These are phyloP conservation scores for Nelumbo lutea DNA, from an alignment of 164 flowering plant genomes.

Conservation along the genomic window DNA sequence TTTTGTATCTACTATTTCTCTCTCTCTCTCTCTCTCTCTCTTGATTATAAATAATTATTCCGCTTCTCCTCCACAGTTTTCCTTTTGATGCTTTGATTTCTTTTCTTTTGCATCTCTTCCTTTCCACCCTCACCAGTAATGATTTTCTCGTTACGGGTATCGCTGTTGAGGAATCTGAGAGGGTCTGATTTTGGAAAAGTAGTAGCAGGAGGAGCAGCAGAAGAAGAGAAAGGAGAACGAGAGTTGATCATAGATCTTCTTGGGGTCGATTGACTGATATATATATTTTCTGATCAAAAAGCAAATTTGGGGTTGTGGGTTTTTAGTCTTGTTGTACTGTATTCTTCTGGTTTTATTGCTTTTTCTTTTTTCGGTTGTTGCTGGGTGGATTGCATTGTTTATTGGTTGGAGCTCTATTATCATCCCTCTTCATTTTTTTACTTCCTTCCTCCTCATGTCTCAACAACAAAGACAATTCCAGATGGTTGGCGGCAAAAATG, in stretches of 20 bases:
- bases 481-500: conserved; percentile 41
- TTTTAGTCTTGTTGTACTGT: background rate
- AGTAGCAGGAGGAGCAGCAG: conserved; percentile 17
- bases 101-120: conserved; percentile 10
- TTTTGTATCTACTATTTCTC: conserved; percentile 2
- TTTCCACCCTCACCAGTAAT: conserved; percentile 30
- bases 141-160: conserved; percentile 51
- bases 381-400: background rate
- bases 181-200: conserved; percentile 26
- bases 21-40: conserved; percentile 7
- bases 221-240: conserved; percentile 5
- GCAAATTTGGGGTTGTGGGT: conserved; percentile 4
- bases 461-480: conserved; percentile 53
- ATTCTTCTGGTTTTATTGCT: background rate
- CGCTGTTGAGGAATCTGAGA: conserved; percentile 47
- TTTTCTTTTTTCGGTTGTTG: background rate
- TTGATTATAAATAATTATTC: background rate
- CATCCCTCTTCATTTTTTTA: background rate
- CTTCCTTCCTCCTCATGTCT: conserved; percentile 29
- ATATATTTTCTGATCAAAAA: conserved; percentile 13
- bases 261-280: conserved; percentile 23
- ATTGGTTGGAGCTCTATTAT: background rate
- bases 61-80: background rate
- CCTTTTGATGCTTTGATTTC: conserved; percentile 1
- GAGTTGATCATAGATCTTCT: conserved; percentile 15